Conservation (phyloP, 306 rosid species). For the Notholithocarpus densiflorus region DNA sequence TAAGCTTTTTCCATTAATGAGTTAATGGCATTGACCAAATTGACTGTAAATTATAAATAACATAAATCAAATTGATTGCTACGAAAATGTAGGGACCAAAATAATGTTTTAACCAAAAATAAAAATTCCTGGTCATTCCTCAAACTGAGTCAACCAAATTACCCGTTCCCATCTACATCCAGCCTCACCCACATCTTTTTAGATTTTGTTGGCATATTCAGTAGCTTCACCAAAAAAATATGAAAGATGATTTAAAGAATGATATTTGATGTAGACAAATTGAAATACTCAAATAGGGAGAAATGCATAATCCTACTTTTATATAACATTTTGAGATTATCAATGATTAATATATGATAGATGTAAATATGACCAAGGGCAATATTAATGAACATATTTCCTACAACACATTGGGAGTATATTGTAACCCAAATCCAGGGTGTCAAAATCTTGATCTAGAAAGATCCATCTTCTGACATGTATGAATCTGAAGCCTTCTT, state of each 20-base stretch:
- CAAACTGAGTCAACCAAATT: neutral
- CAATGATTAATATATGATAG: neutral
- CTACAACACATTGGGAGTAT: neutral
- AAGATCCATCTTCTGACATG: neutral
- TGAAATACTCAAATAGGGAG: neutral
- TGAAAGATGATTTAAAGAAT: neutral
- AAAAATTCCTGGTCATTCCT: too few species aligned
- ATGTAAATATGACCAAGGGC: neutral
- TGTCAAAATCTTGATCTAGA: neutral
- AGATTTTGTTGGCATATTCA: neutral
- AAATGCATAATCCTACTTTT: neutral
- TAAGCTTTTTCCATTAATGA: fast-evolving
- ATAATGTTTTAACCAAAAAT: too few species aligned
- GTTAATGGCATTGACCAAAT: too few species aligned
- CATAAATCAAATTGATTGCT: too few species aligned
- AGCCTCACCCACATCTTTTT: too few species aligned
- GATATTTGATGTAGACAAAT: neutral
- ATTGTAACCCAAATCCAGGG: neutral
- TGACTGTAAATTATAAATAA: too few species aligned
- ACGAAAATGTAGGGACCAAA: fast-evolving
- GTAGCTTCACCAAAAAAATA: neutral
- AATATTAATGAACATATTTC: neutral
- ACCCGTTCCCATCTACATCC: too few species aligned
- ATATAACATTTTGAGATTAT: neutral
- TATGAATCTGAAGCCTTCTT: neutral